A percentile compares a stretch with the other conserved stretches of the same genome.
phyloP scores from a whole-genome alignment of 1,284 basidiomycete species.

The Boletus albobrunnescens region DNA sequence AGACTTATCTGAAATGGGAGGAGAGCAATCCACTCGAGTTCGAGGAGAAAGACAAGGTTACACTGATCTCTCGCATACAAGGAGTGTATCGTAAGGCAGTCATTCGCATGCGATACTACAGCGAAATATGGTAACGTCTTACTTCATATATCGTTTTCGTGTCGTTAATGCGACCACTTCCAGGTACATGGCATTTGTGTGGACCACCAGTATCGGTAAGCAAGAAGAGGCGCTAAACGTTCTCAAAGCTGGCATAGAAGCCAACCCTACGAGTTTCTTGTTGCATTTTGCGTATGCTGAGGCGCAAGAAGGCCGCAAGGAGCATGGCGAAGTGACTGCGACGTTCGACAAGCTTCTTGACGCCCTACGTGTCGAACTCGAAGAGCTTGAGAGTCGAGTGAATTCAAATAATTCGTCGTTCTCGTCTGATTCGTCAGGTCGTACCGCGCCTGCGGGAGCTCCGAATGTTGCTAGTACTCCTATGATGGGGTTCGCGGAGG shows the following conservation, averaged over 20 bases:
- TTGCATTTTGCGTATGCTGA: conserved; percentile 91
- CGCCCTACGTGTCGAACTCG: conserved; percentile 68
- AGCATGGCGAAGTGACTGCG: conserved; percentile 63
- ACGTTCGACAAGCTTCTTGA: conserved; percentile 72
- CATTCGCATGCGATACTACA: conserved; percentile 89
- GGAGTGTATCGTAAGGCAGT: conserved; percentile 86
- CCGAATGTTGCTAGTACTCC: conserved; percentile 15
- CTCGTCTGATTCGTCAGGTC: conserved; percentile 33
- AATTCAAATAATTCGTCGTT: conserved; percentile 44
- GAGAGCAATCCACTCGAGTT: conserved; percentile 91
- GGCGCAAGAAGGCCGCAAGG: conserved; percentile 66
- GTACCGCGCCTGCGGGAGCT: conserved; percentile 28
- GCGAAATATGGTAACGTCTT: conserved; percentile 80
- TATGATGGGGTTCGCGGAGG: conserved; percentile 22
- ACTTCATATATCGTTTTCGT: background rate
- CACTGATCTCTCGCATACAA: conserved; percentile 68
- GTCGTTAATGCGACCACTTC: conserved; percentile 12
- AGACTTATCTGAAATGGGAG: conserved; percentile 92
- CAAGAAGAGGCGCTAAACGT: conserved; percentile 80
- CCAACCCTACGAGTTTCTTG: conserved; percentile 83
- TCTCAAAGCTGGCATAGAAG: conserved; percentile 82
- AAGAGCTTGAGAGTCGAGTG: conserved; percentile 54
- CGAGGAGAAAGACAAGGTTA: conserved; percentile 76
- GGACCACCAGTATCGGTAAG: conserved; percentile 72
- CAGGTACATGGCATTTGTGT: conserved; percentile 89